These are phyloP conservation scores for Alternaria consortialis DNA, from an alignment of 2,329 filamentous ascomycete genomes.

Conservation along the genomic window DNA sequence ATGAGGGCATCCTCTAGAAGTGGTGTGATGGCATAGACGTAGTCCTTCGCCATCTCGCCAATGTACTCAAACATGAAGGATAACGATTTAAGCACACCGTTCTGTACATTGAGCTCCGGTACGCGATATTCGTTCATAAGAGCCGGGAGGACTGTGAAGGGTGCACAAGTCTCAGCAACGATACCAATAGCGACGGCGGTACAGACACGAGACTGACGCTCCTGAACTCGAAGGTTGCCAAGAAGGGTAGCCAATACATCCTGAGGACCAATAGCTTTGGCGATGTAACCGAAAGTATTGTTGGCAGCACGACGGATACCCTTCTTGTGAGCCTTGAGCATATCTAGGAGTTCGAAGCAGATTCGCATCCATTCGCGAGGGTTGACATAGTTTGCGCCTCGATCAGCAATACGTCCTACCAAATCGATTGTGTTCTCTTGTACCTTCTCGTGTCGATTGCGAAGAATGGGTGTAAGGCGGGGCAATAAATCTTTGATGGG, in stretches of 20 bases:
- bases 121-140: constrained; percentile 99
- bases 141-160: constrained; percentile 97
- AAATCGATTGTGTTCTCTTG: constrained; percentile 99
- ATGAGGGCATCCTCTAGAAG: constrained; percentile 96
- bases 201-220: constrained; percentile 97
- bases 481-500: constrained; percentile 96
- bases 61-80: constrained; percentile 99
- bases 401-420: constrained; percentile 96
- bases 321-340: constrained; percentile 99
- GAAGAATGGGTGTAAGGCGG: constrained; percentile 94
- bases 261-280: constrained; percentile 97
- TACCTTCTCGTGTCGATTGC: constrained; percentile 98
- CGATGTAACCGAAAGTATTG: constrained; percentile 99
- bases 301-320: constrained; percentile 97
- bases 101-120: constrained; percentile 97
- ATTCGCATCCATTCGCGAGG: constrained; percentile 99
- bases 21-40: constrained; percentile 97
- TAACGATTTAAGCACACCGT: constrained; percentile 95
- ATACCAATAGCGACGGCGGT: constrained; percentile 98
- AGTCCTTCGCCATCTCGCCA: constrained; percentile 99
- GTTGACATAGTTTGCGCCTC: constrained; percentile 94
- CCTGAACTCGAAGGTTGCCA: constrained; percentile 96
- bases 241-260: constrained; percentile 95
- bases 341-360: constrained; percentile 97
- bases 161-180: constrained; percentile 96